Conservation (phyloP, 805 yeast species). For the Candida incommunis region DNA sequence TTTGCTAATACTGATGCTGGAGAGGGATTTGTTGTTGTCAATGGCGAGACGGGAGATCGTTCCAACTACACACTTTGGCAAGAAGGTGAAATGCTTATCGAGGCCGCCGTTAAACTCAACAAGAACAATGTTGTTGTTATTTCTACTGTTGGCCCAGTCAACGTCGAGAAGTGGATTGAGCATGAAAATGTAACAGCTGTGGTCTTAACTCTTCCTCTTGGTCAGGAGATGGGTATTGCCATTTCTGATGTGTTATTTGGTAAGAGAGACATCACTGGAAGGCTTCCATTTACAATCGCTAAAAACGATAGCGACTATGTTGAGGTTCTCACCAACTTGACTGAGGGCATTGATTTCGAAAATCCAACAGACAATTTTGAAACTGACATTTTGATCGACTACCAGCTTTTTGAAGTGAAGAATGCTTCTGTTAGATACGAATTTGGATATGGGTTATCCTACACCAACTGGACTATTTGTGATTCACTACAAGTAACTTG, state of each 20-base stretch:
- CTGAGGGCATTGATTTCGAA: constrained; percentile 18
- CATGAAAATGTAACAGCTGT: constrained; percentile 46
- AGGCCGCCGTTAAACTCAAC: constrained; percentile 33
- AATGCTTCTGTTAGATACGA: constrained; percentile 43
- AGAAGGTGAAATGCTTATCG: constrained; percentile 40
- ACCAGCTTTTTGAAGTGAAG: constrained; percentile 42
- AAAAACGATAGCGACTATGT: constrained; percentile 34
- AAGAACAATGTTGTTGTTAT: constrained; percentile 45
- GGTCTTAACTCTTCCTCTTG: constrained; percentile 40
- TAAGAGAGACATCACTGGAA: constrained; percentile 45
- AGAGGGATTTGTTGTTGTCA: constrained; percentile 45
- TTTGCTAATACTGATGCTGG: constrained; percentile 43
- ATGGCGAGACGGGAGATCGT: constrained; percentile 45
- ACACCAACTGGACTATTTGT: constrained; percentile 27
- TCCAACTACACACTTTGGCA: constrained; percentile 41
- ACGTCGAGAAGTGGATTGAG: constrained; percentile 41
- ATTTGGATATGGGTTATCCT: constrained; percentile 50
- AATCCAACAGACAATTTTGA: constrained; percentile 23
- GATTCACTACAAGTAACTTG: constrained; percentile 26
- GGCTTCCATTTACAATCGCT: constrained; percentile 50
- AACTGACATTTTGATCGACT: constrained; percentile 38
- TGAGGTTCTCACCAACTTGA: constrained; percentile 27
- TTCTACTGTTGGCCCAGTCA: constrained; percentile 47
- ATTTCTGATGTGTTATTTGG: constrained; percentile 47
- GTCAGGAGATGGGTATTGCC: constrained; percentile 40